Conservation (phyloP, 2,329 filamentous ascomycete species). For the Colletotrichum musae region DNA sequence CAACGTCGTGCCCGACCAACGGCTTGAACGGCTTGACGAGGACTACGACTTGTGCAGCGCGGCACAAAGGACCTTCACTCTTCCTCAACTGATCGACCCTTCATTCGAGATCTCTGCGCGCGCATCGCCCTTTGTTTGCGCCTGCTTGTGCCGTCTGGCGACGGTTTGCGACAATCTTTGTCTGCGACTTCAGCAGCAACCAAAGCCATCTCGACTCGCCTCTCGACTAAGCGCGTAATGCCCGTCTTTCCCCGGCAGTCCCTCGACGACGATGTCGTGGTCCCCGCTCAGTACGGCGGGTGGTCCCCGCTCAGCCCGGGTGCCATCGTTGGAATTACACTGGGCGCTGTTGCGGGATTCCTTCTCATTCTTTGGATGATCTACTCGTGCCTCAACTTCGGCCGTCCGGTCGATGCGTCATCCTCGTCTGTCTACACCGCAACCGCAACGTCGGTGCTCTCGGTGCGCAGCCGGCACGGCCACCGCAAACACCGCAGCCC, state of each 20-base stretch:
- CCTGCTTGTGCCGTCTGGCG: constrained; percentile 7
- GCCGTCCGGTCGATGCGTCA: constrained; percentile 48
- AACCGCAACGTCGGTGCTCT: constrained; percentile 43
- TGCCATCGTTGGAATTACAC: constrained; percentile 59
- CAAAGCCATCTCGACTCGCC: neutral
- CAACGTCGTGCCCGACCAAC: constrained; percentile 18
- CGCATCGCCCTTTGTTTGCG: neutral
- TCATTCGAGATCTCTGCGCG: constrained; percentile 12
- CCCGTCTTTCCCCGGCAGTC: constrained; percentile 39
- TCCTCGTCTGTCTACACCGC: constrained; percentile 43
- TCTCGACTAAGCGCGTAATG: constrained; percentile 11
- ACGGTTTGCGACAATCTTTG: constrained; percentile 9
- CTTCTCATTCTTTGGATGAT: constrained; percentile 67
- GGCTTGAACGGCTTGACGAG: constrained; percentile 11
- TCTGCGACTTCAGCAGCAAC: constrained; percentile 5
- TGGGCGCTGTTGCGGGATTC: constrained; percentile 64
- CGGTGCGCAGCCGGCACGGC: constrained; percentile 39
- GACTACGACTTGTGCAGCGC: constrained; percentile 13
- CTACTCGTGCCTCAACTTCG: constrained; percentile 63
- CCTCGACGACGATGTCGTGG: constrained; percentile 45
- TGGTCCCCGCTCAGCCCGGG: constrained; percentile 56
- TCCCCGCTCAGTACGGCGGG: constrained; percentile 54
- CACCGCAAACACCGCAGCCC: constrained; percentile 36
- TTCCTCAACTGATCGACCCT: constrained; percentile 1
- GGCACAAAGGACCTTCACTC: neutral